phyloP scores from a whole-genome alignment of 441 rosid genomes.

The Corymbia calophylla region DNA sequence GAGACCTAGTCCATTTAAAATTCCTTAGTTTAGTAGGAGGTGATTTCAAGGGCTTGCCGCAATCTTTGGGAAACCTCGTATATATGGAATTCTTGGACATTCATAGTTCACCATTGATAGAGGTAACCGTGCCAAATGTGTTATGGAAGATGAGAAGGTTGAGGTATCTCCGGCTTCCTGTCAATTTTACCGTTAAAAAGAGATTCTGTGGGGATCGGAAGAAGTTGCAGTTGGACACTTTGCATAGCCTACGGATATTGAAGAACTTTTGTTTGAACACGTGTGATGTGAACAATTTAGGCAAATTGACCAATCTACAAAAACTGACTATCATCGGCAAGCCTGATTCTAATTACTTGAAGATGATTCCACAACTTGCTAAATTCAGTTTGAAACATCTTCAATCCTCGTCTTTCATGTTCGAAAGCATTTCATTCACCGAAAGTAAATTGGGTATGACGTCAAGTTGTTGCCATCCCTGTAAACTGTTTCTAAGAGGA shows the following conservation, averaged over 20 bases:
- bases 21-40: rapidly evolving
- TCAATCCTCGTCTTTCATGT: rapidly evolving
- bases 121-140: background rate
- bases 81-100: background rate
- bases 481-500: rapidly evolving
- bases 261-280: rapidly evolving
- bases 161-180: rapidly evolving
- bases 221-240: background rate
- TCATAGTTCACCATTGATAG: rapidly evolving
- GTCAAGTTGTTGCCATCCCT: rapidly evolving
- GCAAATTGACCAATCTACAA: rapidly evolving
- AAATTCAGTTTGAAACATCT: too few relatives aligned
- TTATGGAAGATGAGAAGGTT: background rate
- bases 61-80: background rate
- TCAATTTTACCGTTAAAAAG: rapidly evolving
- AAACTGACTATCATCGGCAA: rapidly evolving
- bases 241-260: background rate
- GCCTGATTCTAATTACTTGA: too few relatives aligned
- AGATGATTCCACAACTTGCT: too few relatives aligned
- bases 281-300: too few relatives aligned
- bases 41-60: rapidly evolving
- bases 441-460: rapidly evolving
- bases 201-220: rapidly evolving
- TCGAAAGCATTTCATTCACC: too few relatives aligned
- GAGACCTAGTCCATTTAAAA: background rate